Evolutionary conservation across 257 asterid genomes (phyloP), one percentile per base, ranked within the genome.

Genomic region (Ocimum tenuiflorum): DNA sequence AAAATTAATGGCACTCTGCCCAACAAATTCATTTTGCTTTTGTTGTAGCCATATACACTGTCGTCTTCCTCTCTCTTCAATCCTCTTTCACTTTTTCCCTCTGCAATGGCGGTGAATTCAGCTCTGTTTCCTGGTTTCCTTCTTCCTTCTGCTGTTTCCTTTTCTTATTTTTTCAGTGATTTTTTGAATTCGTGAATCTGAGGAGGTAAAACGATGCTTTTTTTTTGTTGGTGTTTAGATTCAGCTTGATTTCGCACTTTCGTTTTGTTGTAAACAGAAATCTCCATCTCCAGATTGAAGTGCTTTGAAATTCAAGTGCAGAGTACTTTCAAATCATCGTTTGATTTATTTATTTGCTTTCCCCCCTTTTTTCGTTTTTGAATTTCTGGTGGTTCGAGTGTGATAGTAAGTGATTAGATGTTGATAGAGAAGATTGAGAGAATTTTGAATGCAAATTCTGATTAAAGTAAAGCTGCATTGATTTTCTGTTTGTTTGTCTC

Each of bases 1-100:
- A 27, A 72, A 69, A 55, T 60, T 23, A 29, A 41, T 57, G 87
- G 85, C 95, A 63, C 95, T 58, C 87, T 80, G 82, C 73, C 88
- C 92, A 80, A 88, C 75, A 57, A 6, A 69, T 73, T 65, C 53
- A 19, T 15, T 55, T 24, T 19, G 54, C 73, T 55, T 60, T 65
- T 41, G 61, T 69, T 55, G 69, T 19, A 22, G 69, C 69, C 71
- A 71, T 52, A 20, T 71, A 18, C 29, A 20, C 63, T 66, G 55
- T 61, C 65, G 73, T 62, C 67, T 71, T 71, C 77, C 17, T 62
- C 65, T 41, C 65, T 35, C 52, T 58, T 20, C 56, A 27, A 17
- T 38, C 55, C 63, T 39, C 46, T 60, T 20, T 35, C 17, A 57
- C 62, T 47, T 55, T 39, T 4, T 1, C 10, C 2, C 47, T 52